phyloP scores from a whole-genome alignment of 2,329 filamentous ascomycete species.

The Colletotrichum neosansevieriae region DNA sequence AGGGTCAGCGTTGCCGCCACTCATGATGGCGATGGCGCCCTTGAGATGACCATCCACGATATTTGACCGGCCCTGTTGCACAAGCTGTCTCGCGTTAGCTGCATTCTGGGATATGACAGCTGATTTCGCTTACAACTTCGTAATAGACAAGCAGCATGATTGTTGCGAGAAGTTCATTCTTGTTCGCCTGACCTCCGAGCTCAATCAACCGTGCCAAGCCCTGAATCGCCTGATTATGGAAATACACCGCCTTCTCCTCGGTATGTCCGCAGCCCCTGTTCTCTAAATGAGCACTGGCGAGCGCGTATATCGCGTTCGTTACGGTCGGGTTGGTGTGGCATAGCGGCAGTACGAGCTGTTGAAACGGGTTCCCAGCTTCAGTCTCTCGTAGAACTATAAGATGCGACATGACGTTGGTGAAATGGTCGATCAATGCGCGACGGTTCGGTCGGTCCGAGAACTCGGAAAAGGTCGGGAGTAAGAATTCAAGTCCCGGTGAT shows the following conservation, averaged over 20 bases:
- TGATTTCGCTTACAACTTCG: slow-evolving; percentile 66
- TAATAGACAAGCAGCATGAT: slow-evolving; percentile 74
- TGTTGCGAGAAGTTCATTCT: slow-evolving; percentile 70
- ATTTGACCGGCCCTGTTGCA: slow-evolving; percentile 69
- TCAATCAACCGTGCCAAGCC: slow-evolving; percentile 69
- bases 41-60: slow-evolving; percentile 72
- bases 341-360: slow-evolving; percentile 72
- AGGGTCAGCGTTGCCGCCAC: slow-evolving; percentile 56
- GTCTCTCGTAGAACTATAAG: slow-evolving; percentile 72
- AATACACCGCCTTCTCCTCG: slow-evolving; percentile 68
- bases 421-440: slow-evolving; percentile 70
- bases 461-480: slow-evolving; percentile 65
- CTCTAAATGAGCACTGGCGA: slow-evolving; percentile 87
- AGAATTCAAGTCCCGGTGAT: slow-evolving; percentile 63
- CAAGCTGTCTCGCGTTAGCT: slow-evolving; percentile 59
- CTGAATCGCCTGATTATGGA: slow-evolving; percentile 71
- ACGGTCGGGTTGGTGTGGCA: slow-evolving; percentile 69
- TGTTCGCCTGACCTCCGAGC: slow-evolving; percentile 60
- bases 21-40: slow-evolving; percentile 72
- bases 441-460: slow-evolving; percentile 67
- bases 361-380: slow-evolving; percentile 72
- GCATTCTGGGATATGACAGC: no score
- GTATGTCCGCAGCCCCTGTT: slow-evolving; percentile 62
- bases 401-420: slow-evolving; percentile 73
- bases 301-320: slow-evolving; percentile 85